Base-by-base conservation (phyloP, 345 rosid species). In the Laguncularia racemosa region DNA sequence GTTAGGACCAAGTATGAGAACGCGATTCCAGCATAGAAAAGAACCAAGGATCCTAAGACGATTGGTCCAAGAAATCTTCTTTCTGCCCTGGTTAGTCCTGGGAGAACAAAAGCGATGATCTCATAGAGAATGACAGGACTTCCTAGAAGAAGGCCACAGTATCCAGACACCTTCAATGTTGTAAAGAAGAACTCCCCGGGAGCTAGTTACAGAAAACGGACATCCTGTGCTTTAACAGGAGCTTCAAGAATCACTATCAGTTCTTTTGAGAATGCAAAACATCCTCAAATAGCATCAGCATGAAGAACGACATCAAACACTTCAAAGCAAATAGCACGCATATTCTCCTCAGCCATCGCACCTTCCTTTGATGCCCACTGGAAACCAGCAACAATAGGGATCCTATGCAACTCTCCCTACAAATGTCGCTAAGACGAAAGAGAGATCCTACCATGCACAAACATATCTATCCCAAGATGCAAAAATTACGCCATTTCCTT, bases 131-230 rank as follows among this genome's bases (percentile, higher is more conserved):
- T 93, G 51, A 93, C 21, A 0, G 98, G 98, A 68, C 97, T 89
- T 71, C 97, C 98, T 65, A 92, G 57, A 44, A 92, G 84, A 74
- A 92, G 95, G 46, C 98, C 98, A 44, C 96, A 86, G 50, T 93
- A 93, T 62, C 97, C 99, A 0, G 99, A 86, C 46, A 89, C 98
- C 98, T 92, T 79, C 77, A 78, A 55, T 65, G 98, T 92, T 8
- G 98, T 92, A 66, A 92, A 92, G 89, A 92, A 92, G 75, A 92
- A 89, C 61, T 92, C 98, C 20, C 98, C 98, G 14, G 98, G 98
- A 68, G 95, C 96, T 26, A 92, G 81, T 72, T 88, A 93, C 52
- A 88, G 78, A 76, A 88, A 88, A 17, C 93, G 76, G 3, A 85
- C 96, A 61, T 93, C 96, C 61, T 89, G 85, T 2, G 64, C 20